phyloP scores from a whole-genome alignment of 192 early-diverging fungal species.

The Allomyces arbusculus region DNA sequence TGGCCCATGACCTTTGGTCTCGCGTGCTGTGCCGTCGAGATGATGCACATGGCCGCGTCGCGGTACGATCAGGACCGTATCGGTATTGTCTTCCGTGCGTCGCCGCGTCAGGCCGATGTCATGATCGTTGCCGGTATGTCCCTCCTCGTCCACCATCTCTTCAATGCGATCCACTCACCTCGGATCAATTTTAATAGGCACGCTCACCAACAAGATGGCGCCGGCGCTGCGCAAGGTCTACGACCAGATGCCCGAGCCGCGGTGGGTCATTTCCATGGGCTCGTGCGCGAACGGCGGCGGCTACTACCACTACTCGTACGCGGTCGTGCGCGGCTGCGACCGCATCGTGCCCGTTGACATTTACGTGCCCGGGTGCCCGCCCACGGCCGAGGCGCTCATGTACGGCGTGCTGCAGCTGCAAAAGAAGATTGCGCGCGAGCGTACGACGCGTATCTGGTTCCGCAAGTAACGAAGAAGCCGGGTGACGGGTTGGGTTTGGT shows the following conservation, averaged over 20 bases:
- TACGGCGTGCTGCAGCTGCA: constrained; percentile 95
- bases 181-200: constrained; percentile 10
- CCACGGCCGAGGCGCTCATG: constrained; percentile 86
- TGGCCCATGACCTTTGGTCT: constrained; percentile 64
- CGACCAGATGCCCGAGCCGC: constrained; percentile 77
- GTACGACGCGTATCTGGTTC: constrained; percentile 56
- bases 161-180: no score
- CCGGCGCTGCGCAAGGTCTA: constrained; percentile 61
- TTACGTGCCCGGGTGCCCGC: constrained; percentile 95
- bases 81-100: constrained; percentile 91
- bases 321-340: constrained; percentile 53
- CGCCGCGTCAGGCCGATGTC: constrained; percentile 90
- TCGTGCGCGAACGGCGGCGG: constrained; percentile 92
- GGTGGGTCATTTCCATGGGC: constrained; percentile 99
- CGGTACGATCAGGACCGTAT: constrained; percentile 96
- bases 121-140: constrained; percentile 85
- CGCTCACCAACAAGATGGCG: constrained; percentile 98
- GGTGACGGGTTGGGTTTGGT: no score
- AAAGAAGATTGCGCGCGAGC: constrained; percentile 85
- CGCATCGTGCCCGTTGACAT: constrained; percentile 86
- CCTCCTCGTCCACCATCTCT: no score
- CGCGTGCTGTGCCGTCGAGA: constrained; percentile 93
- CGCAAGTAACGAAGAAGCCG: constrained; percentile 25
- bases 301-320: constrained; percentile 97
- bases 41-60: constrained; percentile 93